Conservation (phyloP, 2,329 filamentous ascomycete genomes). For the Ambrosiella beaveri region DNA sequence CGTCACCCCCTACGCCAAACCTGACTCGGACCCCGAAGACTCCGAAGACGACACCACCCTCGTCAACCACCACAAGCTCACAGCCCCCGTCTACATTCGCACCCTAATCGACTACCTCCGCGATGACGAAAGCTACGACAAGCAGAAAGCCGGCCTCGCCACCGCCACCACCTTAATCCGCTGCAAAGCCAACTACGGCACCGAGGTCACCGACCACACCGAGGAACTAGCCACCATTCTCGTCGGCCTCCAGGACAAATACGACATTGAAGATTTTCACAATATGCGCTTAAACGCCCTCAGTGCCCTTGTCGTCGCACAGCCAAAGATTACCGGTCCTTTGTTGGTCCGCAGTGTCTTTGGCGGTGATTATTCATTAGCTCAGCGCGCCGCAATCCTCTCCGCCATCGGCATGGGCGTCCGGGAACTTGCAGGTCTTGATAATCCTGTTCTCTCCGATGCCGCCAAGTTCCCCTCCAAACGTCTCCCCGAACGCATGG, state of each 20-base stretch:
- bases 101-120: conserved; percentile 65
- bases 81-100: conserved; percentile 75
- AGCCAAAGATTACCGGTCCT: conserved; percentile 59
- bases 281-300: conserved; percentile 62
- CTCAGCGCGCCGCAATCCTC: conserved; percentile 67
- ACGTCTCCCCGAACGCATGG: conserved; percentile 53
- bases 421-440: conserved; percentile 68
- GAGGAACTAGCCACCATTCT: conserved; percentile 64
- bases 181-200: conserved; percentile 74
- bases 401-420: conserved; percentile 67
- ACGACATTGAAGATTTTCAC: conserved; percentile 62
- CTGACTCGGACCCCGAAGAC: conserved; percentile 75
- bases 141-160: conserved; percentile 60
- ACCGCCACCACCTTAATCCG: conserved; percentile 69
- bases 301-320: conserved; percentile 61
- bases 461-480: conserved; percentile 60
- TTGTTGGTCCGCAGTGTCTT: conserved; percentile 81
- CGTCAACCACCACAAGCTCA: conserved; percentile 65
- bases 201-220: conserved; percentile 69
- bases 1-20: conserved; percentile 64
- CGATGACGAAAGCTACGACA: conserved; percentile 69
- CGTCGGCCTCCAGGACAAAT: conserved; percentile 69
- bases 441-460: conserved; percentile 34
- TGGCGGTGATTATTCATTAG: conserved; percentile 76
- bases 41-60: conserved; percentile 86